Base-by-base conservation (phyloP, 1,284 basidiomycete species). In the Rhodotorula sp. region DNA sequence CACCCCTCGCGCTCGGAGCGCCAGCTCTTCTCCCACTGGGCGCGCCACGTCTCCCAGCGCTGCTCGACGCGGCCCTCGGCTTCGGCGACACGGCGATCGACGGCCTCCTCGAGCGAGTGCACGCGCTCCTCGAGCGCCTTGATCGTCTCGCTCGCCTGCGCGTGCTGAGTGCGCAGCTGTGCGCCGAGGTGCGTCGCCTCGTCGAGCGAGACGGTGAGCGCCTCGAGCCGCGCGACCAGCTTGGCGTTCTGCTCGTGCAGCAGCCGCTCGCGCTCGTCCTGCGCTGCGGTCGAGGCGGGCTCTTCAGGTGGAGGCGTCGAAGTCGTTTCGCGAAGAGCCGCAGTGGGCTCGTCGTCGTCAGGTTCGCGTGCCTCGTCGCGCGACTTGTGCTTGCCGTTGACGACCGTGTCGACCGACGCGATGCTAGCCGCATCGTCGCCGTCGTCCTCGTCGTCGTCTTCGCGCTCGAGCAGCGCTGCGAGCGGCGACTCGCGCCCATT, bases 91-190 rank as follows among this genome's bases (percentile, higher is more conserved):
- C 78, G 59, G 69, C 34, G 56, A 67, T 67, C 79, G 57, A 61
- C 81, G 1, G 83, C 83, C 71, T 84, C 81, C 74, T 87, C 86
- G 19, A 86, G 78, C 3, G 79, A 79, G 14, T 78, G 80, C 23
- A 86, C 81, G 19, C 84, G 81, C 45, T 85, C 84, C 78, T 96
- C 91, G 27, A 98, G 84, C 0, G 84, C 83, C 27, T 85, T 86
- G 77, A 97, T 94, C 0, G 91, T 92, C 46, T 85, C 84, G 78
- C 92, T 90, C 2, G 93, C 91, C 41, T 87, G 86, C 2, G 86
- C 82, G 75, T 97, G 93, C 80, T 96, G 91, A 0, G 85, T 85
- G 79, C 93, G 90, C 10, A 97, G 84, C 0, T 86, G 85, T 12
- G 86, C 85, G 23, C 91, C 92, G 68, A 93, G 83, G 64, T 89